Evolutionary conservation across 306 rosid genomes (phyloP).

Genomic region (Glycine tomentella): DNA sequence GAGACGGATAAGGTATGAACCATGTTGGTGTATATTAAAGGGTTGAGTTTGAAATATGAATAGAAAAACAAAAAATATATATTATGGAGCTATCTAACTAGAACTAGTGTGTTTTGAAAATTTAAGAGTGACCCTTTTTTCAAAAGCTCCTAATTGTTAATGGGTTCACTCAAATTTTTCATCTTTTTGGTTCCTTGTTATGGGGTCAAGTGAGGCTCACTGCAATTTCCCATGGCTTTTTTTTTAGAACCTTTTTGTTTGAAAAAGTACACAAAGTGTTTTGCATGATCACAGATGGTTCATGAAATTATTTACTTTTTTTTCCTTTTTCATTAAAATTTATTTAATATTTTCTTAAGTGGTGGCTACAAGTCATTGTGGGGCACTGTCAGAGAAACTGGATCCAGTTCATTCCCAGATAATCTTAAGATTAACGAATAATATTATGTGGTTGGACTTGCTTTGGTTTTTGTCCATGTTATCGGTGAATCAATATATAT

Average conservation of each 20-base stretch:
- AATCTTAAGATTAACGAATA: slow-evolving; percentile 27
- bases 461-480: slow-evolving; percentile 21
- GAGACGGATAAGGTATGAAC: slow-evolving; percentile 56
- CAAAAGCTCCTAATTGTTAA: slow-evolving; percentile 33
- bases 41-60: slow-evolving; percentile 4
- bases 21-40: neutral
- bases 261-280: slow-evolving; percentile 4
- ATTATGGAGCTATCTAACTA: too few relatives aligned
- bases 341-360: neutral
- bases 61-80: neutral
- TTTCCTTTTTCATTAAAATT: neutral
- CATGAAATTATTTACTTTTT: neutral
- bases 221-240: slow-evolving; percentile 30
- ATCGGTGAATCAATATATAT: slow-evolving; percentile 5
- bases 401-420: slow-evolving; percentile 38
- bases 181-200: slow-evolving; percentile 21
- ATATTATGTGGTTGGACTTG: slow-evolving; percentile 25
- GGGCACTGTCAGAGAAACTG: slow-evolving; percentile 29
- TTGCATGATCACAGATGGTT: slow-evolving; percentile 22
- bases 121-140: slow-evolving; percentile 49
- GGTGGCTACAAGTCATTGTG: slow-evolving; percentile 33
- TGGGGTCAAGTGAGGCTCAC: slow-evolving; percentile 13
- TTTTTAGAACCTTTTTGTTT: slow-evolving; percentile 11
- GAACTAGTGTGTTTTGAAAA: slow-evolving; percentile 21
- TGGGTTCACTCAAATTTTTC: slow-evolving; percentile 44